These are phyloP conservation scores for Lentithecium fluviatile DNA, from an alignment of 495 filamentous ascomycete species.

Conservation along the genomic window DNA sequence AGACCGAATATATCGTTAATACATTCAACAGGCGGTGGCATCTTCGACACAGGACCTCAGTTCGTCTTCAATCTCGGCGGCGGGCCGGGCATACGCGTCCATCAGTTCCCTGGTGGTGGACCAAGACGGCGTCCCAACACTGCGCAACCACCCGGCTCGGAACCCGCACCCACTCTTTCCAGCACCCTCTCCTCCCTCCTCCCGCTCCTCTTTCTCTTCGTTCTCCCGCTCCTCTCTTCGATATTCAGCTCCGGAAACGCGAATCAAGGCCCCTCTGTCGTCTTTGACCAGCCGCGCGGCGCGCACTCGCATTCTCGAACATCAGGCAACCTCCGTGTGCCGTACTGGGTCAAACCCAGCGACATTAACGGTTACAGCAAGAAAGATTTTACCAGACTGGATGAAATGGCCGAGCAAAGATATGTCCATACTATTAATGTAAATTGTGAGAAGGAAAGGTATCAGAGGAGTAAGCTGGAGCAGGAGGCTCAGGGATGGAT, in stretches of 20 bases:
- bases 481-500: conserved; percentile 91
- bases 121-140: conserved; percentile 42
- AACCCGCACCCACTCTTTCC: conserved; percentile 15
- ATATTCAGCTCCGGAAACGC: conserved; percentile 63
- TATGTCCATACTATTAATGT: conserved; percentile 64
- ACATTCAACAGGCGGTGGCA: conserved; percentile 44
- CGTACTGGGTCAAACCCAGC: conserved; percentile 79
- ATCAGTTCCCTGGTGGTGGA: conserved; percentile 54
- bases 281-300: conserved; percentile 63
- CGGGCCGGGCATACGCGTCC: conserved; percentile 51
- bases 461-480: conserved; percentile 60
- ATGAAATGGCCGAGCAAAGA: conserved; percentile 69
- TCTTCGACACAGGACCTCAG: conserved; percentile 71
- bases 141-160: conserved; percentile 24
- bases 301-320: conserved; percentile 71
- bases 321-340: conserved; percentile 67
- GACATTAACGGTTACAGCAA: conserved; percentile 69
- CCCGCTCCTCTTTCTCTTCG: conserved; percentile 72
- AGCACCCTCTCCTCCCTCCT: conserved; percentile 60
- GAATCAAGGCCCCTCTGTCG: conserved; percentile 64
- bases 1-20: conserved; percentile 14
- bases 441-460: conserved; percentile 69
- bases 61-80: conserved; percentile 87
- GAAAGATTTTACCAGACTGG: conserved; percentile 67
- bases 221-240: conserved; percentile 80